phyloP scores from a whole-genome alignment of 2,329 filamentous ascomycete genomes.

The Talaromyces sp. region DNA sequence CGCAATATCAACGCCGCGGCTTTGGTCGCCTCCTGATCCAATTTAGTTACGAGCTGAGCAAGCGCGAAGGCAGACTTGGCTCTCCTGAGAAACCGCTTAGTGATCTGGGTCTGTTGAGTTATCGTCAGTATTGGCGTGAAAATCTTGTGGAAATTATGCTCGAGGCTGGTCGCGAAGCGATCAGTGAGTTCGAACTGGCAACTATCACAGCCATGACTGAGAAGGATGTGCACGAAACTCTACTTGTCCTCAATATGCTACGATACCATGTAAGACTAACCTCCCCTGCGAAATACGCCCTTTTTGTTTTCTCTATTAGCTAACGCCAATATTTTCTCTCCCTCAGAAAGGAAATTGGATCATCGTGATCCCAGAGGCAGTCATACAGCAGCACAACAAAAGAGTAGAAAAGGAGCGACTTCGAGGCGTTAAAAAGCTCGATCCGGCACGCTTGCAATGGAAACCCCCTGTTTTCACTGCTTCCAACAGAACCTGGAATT shows the following conservation, averaged over 20 bases:
- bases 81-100: conserved; percentile 95
- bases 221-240: conserved; percentile 88
- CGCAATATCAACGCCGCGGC: conserved; percentile 92
- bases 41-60: conserved; percentile 95
- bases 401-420: conserved; percentile 74
- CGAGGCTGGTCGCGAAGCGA: conserved; percentile 59
- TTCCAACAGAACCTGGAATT: conserved; percentile 88
- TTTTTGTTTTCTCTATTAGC: neutral
- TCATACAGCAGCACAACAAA: conserved; percentile 64
- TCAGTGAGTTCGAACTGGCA: conserved; percentile 83
- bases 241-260: conserved; percentile 92
- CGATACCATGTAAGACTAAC: conserved; percentile 64
- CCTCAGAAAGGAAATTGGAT: conserved; percentile 82
- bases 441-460: conserved; percentile 79
- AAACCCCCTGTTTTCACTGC: conserved; percentile 94
- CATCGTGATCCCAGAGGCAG: conserved; percentile 81
- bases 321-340: neutral
- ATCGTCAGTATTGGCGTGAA: conserved; percentile 97
- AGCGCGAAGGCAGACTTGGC: conserved; percentile 89
- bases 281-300: neutral
- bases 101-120: conserved; percentile 87
- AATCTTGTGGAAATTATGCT: conserved; percentile 85
- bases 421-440: conserved; percentile 71
- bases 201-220: conserved; percentile 87
- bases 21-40: conserved; percentile 92